Base-by-base conservation (phyloP, 176 grass and related monocot species). In the Aegilops umbellulata region DNA sequence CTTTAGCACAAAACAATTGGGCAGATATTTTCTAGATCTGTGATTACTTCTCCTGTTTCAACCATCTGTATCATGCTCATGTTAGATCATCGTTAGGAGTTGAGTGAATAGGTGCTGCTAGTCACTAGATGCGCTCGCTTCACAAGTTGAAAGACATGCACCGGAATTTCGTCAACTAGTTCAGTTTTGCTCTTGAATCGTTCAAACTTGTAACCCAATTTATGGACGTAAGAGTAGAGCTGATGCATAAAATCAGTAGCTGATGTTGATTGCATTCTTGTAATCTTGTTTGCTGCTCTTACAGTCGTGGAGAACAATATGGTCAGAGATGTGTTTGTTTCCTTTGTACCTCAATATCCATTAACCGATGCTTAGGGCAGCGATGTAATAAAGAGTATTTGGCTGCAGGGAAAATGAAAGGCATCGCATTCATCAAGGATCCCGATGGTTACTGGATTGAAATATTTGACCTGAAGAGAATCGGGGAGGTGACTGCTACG, bases 371-470 rank as follows among this genome's bases (percentile, higher is more conserved):
- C 53, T 44, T 67, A 26, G 17, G 3, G 7, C 8, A 36, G 0
- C 2, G 7, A 24, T 78, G n/a, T 86, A 22, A 78, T 24, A 26
- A 17, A 19, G 7, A 5, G 1, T 77, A 7, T 74, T 84, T 84
- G 47, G 31, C 23, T 86, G 74, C 83, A 98, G 96, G 93, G 10
- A 92, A 94, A 94, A 94, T 98, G 88, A 98, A 95, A 91, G 96
- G 93, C 32, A 95, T 98, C 26, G 93, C 96, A 8, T 98, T 98
- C 71, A 95, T 98, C 78, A 98, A 98, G 87, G 96, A 98, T 61
- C 96, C 96, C 34, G 96, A 98, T 82, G 97, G 96, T 20, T 98
- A 98, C 76, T 98, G 96, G 97, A 95, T 98, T 27, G 97, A 98
- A 71, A 95, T 98, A 81, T 98, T 98, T 68, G 97, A 98, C 84